Base-by-base conservation (phyloP, 2,329 filamentous ascomycete genomes). In the Ploettnerulaceae sp. region DNA sequence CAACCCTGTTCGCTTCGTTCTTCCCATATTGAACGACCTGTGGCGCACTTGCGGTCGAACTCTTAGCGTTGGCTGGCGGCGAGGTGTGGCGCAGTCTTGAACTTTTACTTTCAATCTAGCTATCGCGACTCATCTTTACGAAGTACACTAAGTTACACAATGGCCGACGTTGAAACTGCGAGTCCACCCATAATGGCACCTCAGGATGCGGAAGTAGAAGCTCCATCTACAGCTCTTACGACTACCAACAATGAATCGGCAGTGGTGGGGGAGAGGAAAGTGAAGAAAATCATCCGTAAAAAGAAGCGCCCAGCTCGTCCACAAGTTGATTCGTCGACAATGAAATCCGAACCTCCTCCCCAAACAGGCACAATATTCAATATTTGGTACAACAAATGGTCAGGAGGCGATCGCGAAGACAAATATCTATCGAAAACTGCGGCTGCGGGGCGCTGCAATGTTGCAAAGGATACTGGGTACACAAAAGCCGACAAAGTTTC, bases 351-450 rank as follows among this genome's bases (percentile, higher is more conserved):
- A 59, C 85, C 87, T 3, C 89, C 90, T 12, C 86, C 88, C 1
- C 90, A 97, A 61, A 97, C 91, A 0, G 93, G 93, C 43, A 95
- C 88, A 0, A 89, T 90, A 48, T 98, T 93, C 76, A 98, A 98
- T 68, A 94, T 95, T 62, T 96, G 90, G 91, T 95, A 96, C 71
- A 96, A 95, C 72, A 97, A 96, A 69, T 97, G 91, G 90, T 86
- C 84, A 1, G 93, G 93, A 56, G 93, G 93, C 61, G 93, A 98
- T 68, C 81, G 89, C 51, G 91, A 97, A 64, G 89, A 94, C 71
- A 89, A 90, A 59, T 89, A 91, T 62, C 77, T 89, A 3, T 88
- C 85, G 26, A 84, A 96, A 63, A 86, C 83, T 17, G 79, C 83
- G 11, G 91, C 93, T 3, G 82, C 85, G 55, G 85, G 84, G 2